Evolutionary conservation across 139 green algal species (phyloP).

Genomic region (Chlorella sp.): DNA sequence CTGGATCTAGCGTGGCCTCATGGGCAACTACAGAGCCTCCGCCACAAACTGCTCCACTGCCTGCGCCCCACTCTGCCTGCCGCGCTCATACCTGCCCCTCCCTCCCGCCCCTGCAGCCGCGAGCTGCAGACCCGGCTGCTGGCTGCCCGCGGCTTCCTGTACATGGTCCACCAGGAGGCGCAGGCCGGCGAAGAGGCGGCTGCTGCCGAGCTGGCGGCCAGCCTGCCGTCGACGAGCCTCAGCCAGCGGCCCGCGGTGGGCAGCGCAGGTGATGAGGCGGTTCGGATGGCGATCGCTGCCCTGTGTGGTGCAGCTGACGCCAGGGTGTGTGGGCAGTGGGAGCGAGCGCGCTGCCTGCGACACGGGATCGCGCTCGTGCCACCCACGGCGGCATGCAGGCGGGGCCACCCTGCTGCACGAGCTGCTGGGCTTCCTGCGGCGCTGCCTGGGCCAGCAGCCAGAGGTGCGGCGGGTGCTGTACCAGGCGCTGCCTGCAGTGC

Average conservation of each 20-base stretch:
- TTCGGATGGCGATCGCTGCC: no score
- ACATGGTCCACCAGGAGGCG: slow-evolving; percentile 37
- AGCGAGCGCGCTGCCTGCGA: background rate
- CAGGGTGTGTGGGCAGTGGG: no score
- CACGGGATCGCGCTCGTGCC: background rate
- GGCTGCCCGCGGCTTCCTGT: slow-evolving; percentile 39
- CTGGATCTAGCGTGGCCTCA: no score
- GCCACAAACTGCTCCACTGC: no score
- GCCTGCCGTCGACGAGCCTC: no score
- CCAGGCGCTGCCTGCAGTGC: slow-evolving; percentile 24
- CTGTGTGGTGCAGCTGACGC: no score
- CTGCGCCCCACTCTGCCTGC: background rate
- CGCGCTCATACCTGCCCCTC: no score
- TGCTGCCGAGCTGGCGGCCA: background rate
- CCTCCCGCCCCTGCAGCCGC: background rate
- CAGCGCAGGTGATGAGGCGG: no score
- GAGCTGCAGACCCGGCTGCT: slow-evolving; percentile 33
- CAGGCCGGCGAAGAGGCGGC: background rate
- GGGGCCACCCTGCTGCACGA: slow-evolving; percentile 39
- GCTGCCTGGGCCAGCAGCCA: slow-evolving; percentile 38
- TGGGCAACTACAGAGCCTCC: no score
- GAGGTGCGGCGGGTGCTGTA: slow-evolving; percentile 35
- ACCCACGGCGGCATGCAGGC: background rate
- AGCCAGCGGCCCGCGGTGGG: no score
- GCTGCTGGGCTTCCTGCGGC: slow-evolving; percentile 34